Evolutionary conservation across 192 early-diverging fungal species (phyloP).

Genomic region (Umbelopsis sp.): DNA sequence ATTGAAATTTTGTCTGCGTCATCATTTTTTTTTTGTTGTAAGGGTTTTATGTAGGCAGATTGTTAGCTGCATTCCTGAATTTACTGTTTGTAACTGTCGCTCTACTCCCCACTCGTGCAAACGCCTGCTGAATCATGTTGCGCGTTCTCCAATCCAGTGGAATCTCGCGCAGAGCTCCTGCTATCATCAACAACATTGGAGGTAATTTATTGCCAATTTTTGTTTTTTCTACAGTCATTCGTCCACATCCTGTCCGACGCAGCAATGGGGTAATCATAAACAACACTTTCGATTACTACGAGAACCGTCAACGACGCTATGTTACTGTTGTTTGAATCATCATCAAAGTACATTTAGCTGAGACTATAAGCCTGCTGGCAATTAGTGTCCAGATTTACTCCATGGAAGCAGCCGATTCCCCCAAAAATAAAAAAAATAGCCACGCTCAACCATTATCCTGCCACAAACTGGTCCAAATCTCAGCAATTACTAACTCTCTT

Average conservation of each 20-base stretch:
- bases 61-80: neutral
- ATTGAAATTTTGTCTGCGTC: constrained; percentile 6
- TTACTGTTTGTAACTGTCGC: constrained; percentile 18
- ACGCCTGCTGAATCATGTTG: constrained; percentile 18
- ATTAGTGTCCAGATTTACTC: no score
- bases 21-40: constrained; percentile 19
- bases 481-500: neutral
- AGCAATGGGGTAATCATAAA: neutral
- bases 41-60: neutral
- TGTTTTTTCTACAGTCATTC: neutral
- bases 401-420: no score
- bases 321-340: no score
- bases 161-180: constrained; percentile 19
- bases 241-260: neutral
- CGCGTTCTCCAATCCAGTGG: constrained; percentile 20
- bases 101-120: constrained; percentile 16
- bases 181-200: constrained; percentile 17
- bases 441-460: no score
- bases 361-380: no score
- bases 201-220: neutral
- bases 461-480: no score
- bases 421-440: no score
- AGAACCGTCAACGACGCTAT: no score
- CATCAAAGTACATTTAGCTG: no score
- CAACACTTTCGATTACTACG: no score